These are phyloP conservation scores for Aspergillus ustus DNA, from an alignment of 2,329 filamentous ascomycete species.

Conservation along the genomic window DNA sequence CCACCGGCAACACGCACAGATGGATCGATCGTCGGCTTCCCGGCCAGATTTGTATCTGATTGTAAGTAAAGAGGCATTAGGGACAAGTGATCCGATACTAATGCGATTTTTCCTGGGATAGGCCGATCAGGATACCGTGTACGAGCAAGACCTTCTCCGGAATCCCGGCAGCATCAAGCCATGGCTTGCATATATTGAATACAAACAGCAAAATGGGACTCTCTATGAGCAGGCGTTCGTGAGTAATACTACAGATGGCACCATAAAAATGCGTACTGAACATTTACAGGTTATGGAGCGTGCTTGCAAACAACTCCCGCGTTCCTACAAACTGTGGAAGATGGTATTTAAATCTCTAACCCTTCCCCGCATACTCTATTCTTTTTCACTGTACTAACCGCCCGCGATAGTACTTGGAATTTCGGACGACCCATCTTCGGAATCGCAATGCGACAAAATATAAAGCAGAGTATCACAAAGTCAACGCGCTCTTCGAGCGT, in stretches of 20 bases:
- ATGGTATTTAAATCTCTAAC: conserved; percentile 60
- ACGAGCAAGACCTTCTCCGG: conserved; percentile 93
- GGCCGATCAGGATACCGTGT: conserved; percentile 87
- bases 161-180: conserved; percentile 85
- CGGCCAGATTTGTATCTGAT: conserved; percentile 52
- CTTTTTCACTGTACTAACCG: conserved; percentile 18
- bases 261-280: conserved; percentile 14
- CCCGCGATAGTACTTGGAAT: conserved; percentile 72
- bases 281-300: conserved; percentile 73
- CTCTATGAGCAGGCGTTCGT: conserved; percentile 83
- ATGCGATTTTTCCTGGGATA: conserved; percentile 50
- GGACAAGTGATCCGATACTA: conserved; percentile 33
- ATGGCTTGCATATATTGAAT: conserved; percentile 92
- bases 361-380: conserved; percentile 13
- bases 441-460: conserved; percentile 82
- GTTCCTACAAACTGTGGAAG: conserved; percentile 99
- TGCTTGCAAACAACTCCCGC: conserved; percentile 84
- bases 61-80: conserved; percentile 36
- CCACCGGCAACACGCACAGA: conserved; percentile 48
- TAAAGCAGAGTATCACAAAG: conserved; percentile 82
- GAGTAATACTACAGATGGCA: conserved; percentile 24
- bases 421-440: conserved; percentile 79
- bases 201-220: conserved; percentile 85
- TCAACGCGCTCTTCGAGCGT: conserved; percentile 92
- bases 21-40: conserved; percentile 47